Percentiles rank a stretch among this genome's conserved stretches.
Conservation (phyloP, 2,329 filamentous ascomycete genomes). For the Dactylonectria estremocensis region DNA sequence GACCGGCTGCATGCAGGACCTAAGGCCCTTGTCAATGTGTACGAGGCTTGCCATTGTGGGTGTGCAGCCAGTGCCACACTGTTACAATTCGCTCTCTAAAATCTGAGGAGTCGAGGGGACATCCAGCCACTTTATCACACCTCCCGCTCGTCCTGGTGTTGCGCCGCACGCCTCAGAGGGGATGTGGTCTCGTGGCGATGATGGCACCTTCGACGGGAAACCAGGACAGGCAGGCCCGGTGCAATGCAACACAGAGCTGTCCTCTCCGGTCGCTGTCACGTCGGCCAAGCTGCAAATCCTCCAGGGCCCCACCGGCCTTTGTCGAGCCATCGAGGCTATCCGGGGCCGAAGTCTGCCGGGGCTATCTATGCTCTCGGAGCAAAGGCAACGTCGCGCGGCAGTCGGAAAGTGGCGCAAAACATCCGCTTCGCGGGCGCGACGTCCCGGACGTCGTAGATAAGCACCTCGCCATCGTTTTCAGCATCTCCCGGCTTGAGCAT, state of each 20-base stretch:
- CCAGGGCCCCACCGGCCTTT: slow-evolving; percentile 20
- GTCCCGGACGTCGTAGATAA: slow-evolving; percentile 81
- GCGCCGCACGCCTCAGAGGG: neutral
- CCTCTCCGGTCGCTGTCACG: slow-evolving; percentile 13
- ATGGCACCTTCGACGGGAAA: neutral
- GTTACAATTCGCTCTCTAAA: neutral
- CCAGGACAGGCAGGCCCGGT: slow-evolving; percentile 11
- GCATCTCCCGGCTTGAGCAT: slow-evolving; percentile 61
- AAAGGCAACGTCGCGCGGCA: slow-evolving; percentile 89
- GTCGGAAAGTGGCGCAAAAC: slow-evolving; percentile 94
- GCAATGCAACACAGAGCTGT: neutral
- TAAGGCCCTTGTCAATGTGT: neutral
- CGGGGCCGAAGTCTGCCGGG: slow-evolving; percentile 36
- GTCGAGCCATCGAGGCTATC: slow-evolving; percentile 23
- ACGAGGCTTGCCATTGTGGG: neutral
- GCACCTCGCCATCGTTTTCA: slow-evolving; percentile 64
- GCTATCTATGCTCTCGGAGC: slow-evolving; percentile 54
- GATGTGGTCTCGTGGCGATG: neutral
- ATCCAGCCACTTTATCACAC: slow-evolving; percentile 5
- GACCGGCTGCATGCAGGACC: slow-evolving; percentile 47
- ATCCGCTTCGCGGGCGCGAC: slow-evolving; percentile 96
- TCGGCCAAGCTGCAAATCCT: slow-evolving; percentile 22
- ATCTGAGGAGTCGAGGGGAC: neutral
- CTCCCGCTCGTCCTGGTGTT: neutral
- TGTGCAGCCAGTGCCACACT: neutral